Percentiles rank a stretch among this genome's conserved stretches.
Evolutionary conservation across 2,329 filamentous ascomycete genomes (phyloP).

Genomic region (Cyphellophora attinorum): DNA sequence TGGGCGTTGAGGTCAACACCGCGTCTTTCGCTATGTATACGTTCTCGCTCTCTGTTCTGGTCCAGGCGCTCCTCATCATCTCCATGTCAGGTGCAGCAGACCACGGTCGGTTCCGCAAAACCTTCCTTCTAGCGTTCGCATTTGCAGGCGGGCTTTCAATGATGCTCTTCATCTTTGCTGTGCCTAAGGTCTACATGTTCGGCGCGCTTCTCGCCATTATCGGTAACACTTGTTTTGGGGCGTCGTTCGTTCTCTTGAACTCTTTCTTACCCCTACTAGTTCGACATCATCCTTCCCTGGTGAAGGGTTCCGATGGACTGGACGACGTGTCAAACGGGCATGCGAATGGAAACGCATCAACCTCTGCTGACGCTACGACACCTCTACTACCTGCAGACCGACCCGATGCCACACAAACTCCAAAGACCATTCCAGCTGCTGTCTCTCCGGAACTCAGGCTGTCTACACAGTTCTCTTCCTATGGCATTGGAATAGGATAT

Average conservation of each 20-base stretch:
- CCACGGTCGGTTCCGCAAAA: constrained; percentile 86
- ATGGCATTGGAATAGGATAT: constrained; percentile 90
- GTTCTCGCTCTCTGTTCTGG: constrained; percentile 80
- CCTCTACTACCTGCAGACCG: constrained; percentile 21
- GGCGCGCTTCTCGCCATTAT: constrained; percentile 78
- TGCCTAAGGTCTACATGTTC: constrained; percentile 65
- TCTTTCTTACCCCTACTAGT: constrained; percentile 89
- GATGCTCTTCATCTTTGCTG: constrained; percentile 78
- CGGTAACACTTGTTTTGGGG: constrained; percentile 88
- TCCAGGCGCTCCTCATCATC: constrained; percentile 85
- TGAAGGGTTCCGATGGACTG: constrained; percentile 7
- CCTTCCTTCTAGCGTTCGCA: constrained; percentile 74
- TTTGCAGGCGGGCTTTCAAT: constrained; percentile 71
- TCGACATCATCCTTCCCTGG: constrained; percentile 61
- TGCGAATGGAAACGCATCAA: too few relatives aligned
- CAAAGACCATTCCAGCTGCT: constrained; percentile 16
- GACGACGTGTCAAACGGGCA: constrained; percentile 4
- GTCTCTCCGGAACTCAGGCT: constrained; percentile 62
- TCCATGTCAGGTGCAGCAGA: constrained; percentile 95
- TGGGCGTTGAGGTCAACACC: constrained; percentile 84
- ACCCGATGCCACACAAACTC: constrained; percentile 14
- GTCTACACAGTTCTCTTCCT: constrained; percentile 83
- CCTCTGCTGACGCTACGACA: constrained; percentile 9
- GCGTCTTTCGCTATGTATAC: constrained; percentile 98
- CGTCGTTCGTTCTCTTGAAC: constrained; percentile 90